Evolutionary conservation across 1,284 basidiomycete species (phyloP).

Genomic region (Rhodotorula glutinis): DNA sequence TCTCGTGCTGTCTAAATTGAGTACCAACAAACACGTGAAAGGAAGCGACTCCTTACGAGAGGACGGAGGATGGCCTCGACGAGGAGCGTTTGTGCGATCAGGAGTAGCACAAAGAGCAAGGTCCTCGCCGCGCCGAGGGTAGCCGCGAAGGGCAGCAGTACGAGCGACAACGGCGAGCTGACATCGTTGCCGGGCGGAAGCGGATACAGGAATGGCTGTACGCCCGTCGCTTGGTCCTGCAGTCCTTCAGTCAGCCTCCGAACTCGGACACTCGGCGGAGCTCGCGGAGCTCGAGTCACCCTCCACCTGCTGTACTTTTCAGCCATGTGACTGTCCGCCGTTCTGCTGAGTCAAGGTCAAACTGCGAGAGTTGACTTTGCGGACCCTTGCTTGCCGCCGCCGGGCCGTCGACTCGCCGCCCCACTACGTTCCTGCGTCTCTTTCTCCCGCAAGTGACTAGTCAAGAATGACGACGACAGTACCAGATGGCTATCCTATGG

Average conservation of each 20-base stretch:
- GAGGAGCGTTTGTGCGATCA: conserved; percentile 19
- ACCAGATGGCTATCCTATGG: no score
- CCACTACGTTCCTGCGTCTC: not conserved
- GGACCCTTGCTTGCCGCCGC: no score
- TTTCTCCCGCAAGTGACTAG: not conserved
- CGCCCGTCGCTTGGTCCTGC: conserved; percentile 29
- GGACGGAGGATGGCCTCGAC: conserved; percentile 26
- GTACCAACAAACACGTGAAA: no score
- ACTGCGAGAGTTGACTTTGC: no score
- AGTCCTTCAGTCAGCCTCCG: no score
- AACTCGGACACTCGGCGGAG: not conserved
- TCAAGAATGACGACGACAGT: not conserved
- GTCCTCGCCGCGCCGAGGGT: conserved; percentile 9
- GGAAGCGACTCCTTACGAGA: conserved; percentile 17
- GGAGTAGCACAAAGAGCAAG: conserved; percentile 19
- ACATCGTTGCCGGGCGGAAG: conserved; percentile 17
- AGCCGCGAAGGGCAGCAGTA: conserved; percentile 10
- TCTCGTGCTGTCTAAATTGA: not conserved
- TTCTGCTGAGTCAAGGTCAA: not conserved
- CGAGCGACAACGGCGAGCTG: not conserved
- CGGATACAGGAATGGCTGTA: conserved; percentile 36
- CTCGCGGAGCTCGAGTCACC: not conserved
- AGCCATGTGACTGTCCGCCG: not conserved
- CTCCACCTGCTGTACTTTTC: conserved; percentile 8
- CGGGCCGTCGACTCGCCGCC: no score